Percentiles rank a stretch among this genome's conserved stretches.
Conservation (phyloP, 768 basidiomycete genomes). For the Agaricus sinodeliciosus region DNA sequence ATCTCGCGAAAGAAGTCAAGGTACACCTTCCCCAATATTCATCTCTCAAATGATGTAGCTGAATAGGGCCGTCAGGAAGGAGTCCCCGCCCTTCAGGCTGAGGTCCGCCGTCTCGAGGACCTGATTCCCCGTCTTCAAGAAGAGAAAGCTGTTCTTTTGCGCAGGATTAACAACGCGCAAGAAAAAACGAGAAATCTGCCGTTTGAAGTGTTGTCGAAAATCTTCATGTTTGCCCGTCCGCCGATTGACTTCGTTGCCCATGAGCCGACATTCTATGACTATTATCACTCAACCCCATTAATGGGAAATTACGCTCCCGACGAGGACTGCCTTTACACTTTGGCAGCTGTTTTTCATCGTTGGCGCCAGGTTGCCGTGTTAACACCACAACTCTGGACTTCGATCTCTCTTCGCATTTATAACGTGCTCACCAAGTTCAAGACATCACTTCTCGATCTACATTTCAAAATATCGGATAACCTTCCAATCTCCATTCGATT, state of each 20-base stretch:
- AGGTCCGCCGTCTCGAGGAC: too few species aligned
- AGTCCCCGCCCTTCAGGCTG: too few species aligned
- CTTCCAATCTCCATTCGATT: background rate
- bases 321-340: background rate
- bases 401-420: background rate
- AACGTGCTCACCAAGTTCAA: background rate
- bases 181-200: background rate
- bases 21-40: too few species aligned
- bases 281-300: background rate
- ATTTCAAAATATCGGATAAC: background rate
- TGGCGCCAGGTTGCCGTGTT: background rate
- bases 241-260: background rate
- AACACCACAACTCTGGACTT: constrained; percentile 3
- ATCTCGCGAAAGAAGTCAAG: too few species aligned
- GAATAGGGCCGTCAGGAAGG: too few species aligned
- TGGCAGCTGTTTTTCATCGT: background rate
- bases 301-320: too few species aligned
- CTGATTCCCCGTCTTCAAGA: too few species aligned
- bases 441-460: background rate
- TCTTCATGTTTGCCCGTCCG: background rate
- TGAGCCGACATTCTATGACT: background rate
- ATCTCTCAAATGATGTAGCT: too few species aligned
- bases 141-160: background rate
- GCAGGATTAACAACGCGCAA: background rate
- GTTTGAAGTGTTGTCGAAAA: background rate